Evolutionary conservation across 768 basidiomycete species (phyloP).

Genomic region (Gloeophyllum trabeum): DNA sequence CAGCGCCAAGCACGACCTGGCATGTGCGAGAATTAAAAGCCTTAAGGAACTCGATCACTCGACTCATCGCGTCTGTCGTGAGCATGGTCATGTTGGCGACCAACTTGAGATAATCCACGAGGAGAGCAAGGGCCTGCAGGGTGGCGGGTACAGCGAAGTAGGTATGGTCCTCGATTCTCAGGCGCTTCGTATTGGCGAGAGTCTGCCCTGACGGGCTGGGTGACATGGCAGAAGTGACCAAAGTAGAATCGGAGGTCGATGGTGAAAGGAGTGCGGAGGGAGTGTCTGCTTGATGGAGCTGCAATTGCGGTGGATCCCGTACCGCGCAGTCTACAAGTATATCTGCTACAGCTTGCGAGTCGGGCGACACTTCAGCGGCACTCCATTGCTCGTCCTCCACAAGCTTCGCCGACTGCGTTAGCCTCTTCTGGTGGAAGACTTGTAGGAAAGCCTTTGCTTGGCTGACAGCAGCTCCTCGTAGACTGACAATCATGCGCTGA

Average conservation of each 20-base stretch:
- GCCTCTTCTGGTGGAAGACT: slow-evolving; percentile 71
- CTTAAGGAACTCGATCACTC: slow-evolving; percentile 92
- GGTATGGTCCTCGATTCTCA: slow-evolving; percentile 70
- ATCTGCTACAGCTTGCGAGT: slow-evolving; percentile 62
- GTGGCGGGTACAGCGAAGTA: slow-evolving; percentile 88
- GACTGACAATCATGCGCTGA: slow-evolving; percentile 84
- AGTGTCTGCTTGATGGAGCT: slow-evolving; percentile 19
- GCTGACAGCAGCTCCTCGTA: slow-evolving; percentile 75
- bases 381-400: slow-evolving; percentile 97
- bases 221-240: slow-evolving; percentile 1
- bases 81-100: slow-evolving; percentile 82
- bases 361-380: slow-evolving; percentile 57
- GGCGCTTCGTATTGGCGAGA: slow-evolving; percentile 33
- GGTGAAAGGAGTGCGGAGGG: not conserved
- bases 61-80: slow-evolving; percentile 91
- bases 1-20: slow-evolving; percentile 95
- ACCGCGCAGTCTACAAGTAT: slow-evolving; percentile 76
- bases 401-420: slow-evolving; percentile 73
- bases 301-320: slow-evolving; percentile 63
- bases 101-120: slow-evolving; percentile 80
- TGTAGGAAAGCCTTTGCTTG: slow-evolving; percentile 88
- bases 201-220: slow-evolving; percentile 12
- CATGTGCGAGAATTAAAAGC: slow-evolving; percentile 97
- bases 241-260: not conserved
- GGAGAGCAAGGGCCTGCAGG: slow-evolving; percentile 54